Evolutionary conservation across 495 filamentous ascomycete genomes (phyloP).

Genomic region (Daldinia caldariorum): DNA sequence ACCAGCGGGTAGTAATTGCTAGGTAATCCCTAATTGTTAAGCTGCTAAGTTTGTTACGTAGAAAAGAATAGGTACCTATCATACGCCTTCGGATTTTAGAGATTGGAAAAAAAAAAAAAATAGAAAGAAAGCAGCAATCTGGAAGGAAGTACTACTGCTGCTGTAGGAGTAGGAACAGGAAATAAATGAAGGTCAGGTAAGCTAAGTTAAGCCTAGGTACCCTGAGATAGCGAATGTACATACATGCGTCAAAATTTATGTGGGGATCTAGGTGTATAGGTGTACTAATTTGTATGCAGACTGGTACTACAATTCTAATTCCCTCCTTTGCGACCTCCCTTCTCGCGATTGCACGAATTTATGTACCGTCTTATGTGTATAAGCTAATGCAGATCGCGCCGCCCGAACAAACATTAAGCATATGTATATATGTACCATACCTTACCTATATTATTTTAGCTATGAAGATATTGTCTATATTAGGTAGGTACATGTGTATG

Average conservation of each 20-base stretch:
- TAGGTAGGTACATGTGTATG: neutral
- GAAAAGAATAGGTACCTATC: too few relatives aligned
- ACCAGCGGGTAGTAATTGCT: neutral
- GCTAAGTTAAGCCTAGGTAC: conserved; percentile 3
- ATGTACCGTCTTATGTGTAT: neutral
- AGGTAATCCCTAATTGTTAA: neutral
- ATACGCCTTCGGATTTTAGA: conserved; percentile 2
- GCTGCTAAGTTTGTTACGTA: neutral
- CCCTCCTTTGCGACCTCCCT: neutral
- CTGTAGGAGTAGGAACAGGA: conserved; percentile 11
- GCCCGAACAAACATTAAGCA: conserved; percentile 2
- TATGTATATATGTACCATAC: neutral
- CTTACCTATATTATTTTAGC: neutral
- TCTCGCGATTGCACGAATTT: neutral
- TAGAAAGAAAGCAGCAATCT: conserved; percentile 17
- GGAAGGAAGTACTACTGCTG: conserved; percentile 13
- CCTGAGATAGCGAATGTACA: conserved; percentile 7
- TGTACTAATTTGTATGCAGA: conserved; percentile 1
- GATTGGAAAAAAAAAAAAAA: neutral
- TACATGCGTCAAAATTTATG: conserved; percentile 9
- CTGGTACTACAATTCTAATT: conserved; percentile 4
- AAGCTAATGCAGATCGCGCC: conserved; percentile 1
- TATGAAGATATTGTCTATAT: neutral
- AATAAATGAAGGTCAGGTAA: conserved; percentile 7
- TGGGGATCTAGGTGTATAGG: conserved; percentile 1